Percentiles rank a stretch among this genome's conserved stretches.
Evolutionary conservation across 257 asterid species (phyloP).

Genomic region (Orobanche coerulescens): DNA sequence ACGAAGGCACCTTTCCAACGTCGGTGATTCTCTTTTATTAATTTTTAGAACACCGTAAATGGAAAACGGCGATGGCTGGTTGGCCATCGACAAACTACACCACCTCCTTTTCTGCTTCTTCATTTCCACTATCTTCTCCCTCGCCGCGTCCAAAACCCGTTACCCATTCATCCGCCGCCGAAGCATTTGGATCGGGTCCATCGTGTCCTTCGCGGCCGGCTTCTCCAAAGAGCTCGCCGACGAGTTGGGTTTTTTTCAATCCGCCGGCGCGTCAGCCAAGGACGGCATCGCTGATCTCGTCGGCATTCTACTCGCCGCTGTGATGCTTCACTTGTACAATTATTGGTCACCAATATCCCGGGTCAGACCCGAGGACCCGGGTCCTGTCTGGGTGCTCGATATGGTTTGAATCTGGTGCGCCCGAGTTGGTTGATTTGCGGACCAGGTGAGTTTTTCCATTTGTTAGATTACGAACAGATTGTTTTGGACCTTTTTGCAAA

Average conservation of each 20-base stretch:
- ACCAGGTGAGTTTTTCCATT: conserved; percentile 18
- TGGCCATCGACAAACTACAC: conserved; percentile 60
- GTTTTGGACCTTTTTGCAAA: neutral
- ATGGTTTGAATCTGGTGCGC: conserved; percentile 40
- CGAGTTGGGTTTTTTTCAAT: conserved; percentile 62
- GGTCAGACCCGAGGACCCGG: conserved; percentile 24
- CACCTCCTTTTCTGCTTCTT: conserved; percentile 69
- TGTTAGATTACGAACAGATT: neutral
- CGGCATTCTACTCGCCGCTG: conserved; percentile 52
- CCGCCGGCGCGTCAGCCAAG: conserved; percentile 77
- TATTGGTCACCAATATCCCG: conserved; percentile 7
- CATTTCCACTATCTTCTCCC: conserved; percentile 41
- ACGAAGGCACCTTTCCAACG: too few species aligned
- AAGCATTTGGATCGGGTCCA: conserved; percentile 63
- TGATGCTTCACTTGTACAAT: conserved; percentile 28
- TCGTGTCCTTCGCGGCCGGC: conserved; percentile 52
- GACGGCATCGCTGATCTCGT: conserved; percentile 59
- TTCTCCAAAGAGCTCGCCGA: conserved; percentile 81
- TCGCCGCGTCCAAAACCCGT: conserved; percentile 37
- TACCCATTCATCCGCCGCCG: conserved; percentile 55
- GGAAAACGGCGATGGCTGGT: conserved; percentile 79
- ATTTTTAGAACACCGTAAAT: too few species aligned
- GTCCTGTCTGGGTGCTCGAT: conserved; percentile 29
- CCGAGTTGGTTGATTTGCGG: neutral
- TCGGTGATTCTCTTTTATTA: too few species aligned